These are phyloP conservation scores for Lipomyces kockii DNA, from an alignment of 805 yeast genomes.

Conservation along the genomic window DNA sequence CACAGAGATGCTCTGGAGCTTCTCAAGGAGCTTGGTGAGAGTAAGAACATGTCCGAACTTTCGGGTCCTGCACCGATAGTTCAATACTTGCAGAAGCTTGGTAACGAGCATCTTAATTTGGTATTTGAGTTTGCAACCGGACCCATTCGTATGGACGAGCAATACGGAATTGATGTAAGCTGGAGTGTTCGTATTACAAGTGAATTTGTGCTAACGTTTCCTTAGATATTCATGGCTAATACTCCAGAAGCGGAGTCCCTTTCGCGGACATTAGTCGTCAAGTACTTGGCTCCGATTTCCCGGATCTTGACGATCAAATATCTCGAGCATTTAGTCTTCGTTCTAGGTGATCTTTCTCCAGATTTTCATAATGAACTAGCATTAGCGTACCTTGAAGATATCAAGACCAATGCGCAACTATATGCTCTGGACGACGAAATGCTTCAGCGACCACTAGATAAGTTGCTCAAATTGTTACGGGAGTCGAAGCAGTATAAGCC, in stretches of 20 bases:
- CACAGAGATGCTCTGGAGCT: conserved; percentile 72
- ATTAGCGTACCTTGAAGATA: conserved; percentile 50
- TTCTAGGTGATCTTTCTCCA: conserved; percentile 47
- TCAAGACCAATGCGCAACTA: conserved; percentile 38
- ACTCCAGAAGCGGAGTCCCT: conserved; percentile 63
- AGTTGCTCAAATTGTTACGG: conserved; percentile 48
- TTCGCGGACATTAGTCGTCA: conserved; percentile 58
- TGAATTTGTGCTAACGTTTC: neutral
- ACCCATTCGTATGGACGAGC: conserved; percentile 51
- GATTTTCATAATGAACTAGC: conserved; percentile 54
- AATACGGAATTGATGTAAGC: conserved; percentile 47
- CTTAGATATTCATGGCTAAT: conserved; percentile 65
- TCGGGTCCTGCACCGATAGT: conserved; percentile 54
- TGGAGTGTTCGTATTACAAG: no score
- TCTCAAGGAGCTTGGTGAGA: conserved; percentile 50
- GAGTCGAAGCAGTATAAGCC: conserved; percentile 50
- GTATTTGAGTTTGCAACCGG: conserved; percentile 62
- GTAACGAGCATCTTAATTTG: conserved; percentile 54
- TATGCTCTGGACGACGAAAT: conserved; percentile 28
- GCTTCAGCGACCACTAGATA: conserved; percentile 36
- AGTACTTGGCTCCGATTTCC: conserved; percentile 51
- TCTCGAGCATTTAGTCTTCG: conserved; percentile 56
- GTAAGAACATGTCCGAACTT: conserved; percentile 38
- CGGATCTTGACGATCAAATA: conserved; percentile 51
- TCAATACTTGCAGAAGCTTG: conserved; percentile 62